Percentiles rank a stretch among this genome's conserved stretches.
Evolutionary conservation across 208 protist genomes (phyloP).

Genomic region (Trypanosoma platydactyli): DNA sequence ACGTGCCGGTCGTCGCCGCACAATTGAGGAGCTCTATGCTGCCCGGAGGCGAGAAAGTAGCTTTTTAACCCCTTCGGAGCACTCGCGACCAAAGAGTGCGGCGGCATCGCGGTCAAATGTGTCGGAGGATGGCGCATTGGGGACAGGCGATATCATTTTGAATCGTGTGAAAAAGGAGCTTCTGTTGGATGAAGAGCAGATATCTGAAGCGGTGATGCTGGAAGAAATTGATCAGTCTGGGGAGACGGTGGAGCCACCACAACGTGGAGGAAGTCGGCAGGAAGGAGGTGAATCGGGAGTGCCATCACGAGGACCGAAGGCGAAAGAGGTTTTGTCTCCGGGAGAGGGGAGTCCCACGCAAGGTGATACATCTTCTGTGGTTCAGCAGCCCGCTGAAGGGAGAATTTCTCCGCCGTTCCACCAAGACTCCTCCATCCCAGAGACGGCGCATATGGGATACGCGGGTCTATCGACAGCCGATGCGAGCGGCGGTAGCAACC

Average conservation of each 20-base stretch:
- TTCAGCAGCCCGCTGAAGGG: no score
- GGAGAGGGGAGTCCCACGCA: neutral
- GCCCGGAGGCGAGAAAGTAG: slow-evolving; percentile 54
- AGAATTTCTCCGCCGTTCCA: neutral
- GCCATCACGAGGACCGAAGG: neutral
- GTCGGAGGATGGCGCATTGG: slow-evolving; percentile 11
- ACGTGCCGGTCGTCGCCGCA: slow-evolving; percentile 46
- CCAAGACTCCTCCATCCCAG: neutral
- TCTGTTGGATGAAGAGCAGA: slow-evolving; percentile 13
- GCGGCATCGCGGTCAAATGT: neutral
- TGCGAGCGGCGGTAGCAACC: neutral
- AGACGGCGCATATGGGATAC: neutral
- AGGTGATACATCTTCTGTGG: neutral
- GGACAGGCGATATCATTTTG: slow-evolving; percentile 67
- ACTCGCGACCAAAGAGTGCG: neutral
- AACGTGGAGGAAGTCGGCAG: neutral
- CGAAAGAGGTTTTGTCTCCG: neutral
- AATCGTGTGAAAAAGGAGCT: slow-evolving; percentile 63
- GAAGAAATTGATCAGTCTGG: neutral
- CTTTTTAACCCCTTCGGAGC: slow-evolving; percentile 1
- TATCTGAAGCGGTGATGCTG: neutral
- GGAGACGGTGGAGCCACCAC: slow-evolving; percentile 22
- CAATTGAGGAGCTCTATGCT: slow-evolving; percentile 83
- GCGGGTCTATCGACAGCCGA: neutral
- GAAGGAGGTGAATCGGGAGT: neutral